Evolutionary conservation across 495 filamentous ascomycete species (phyloP).

Genomic region (Aspergillus sclerotioniger): DNA sequence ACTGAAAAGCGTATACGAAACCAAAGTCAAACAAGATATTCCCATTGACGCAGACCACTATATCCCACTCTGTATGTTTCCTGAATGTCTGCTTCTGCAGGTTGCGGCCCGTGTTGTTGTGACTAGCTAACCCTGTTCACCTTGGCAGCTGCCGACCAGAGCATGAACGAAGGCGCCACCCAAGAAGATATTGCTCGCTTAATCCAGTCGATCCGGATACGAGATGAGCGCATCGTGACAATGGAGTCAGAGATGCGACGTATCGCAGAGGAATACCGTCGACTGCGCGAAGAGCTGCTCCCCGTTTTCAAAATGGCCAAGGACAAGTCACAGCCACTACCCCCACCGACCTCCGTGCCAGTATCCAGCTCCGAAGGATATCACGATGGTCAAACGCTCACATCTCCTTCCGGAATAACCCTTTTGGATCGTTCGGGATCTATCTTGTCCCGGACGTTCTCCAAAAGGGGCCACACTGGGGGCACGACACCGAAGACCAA

Average conservation of each 20-base stretch:
- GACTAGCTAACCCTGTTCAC: constrained; percentile 18
- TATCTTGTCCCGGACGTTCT: constrained; percentile 64
- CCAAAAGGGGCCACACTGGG: constrained; percentile 86
- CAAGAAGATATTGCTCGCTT: constrained; percentile 88
- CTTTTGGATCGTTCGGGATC: constrained; percentile 29
- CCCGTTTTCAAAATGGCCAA: constrained; percentile 87
- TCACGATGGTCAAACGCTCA: constrained; percentile 40
- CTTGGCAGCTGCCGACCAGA: constrained; percentile 76
- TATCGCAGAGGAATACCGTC: constrained; percentile 79
- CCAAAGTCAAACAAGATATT: constrained; percentile 88
- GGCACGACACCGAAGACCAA: constrained; percentile 70
- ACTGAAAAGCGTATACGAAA: constrained; percentile 89
- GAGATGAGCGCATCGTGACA: constrained; percentile 80
- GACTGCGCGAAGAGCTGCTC: constrained; percentile 83
- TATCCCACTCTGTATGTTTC: constrained; percentile 79
- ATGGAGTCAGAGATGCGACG: constrained; percentile 78
- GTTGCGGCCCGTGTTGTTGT: background rate
- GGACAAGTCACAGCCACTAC: constrained; percentile 84
- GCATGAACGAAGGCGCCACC: constrained; percentile 80
- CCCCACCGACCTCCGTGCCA: constrained; percentile 47
- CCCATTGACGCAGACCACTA: constrained; percentile 91
- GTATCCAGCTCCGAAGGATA: constrained; percentile 20
- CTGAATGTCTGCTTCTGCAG: too few relatives aligned
- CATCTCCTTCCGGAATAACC: constrained; percentile 42
- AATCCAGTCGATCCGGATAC: constrained; percentile 77